A percentile compares a stretch with the other conserved stretches of the same genome.
These are phyloP conservation scores for Malania oleifera DNA, from an alignment of 164 flowering plant genomes.

Conservation along the genomic window DNA sequence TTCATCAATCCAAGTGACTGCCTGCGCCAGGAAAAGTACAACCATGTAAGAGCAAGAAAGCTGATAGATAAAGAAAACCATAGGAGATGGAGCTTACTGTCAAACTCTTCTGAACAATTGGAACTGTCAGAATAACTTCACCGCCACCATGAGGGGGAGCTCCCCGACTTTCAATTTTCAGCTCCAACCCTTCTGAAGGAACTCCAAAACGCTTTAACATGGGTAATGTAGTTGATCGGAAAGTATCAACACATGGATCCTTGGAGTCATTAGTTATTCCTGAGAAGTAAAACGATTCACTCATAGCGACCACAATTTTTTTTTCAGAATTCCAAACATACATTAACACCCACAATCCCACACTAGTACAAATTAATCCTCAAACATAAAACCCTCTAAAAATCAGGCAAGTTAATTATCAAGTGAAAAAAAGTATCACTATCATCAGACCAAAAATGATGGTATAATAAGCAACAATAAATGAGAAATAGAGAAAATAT, in stretches of 20 bases:
- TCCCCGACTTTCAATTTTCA: slow-evolving; percentile 81
- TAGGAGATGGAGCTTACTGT: slow-evolving; percentile 26
- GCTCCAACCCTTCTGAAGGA: slow-evolving; percentile 62
- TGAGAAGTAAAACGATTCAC: slow-evolving; percentile 24
- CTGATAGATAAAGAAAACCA: not conserved
- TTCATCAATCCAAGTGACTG: slow-evolving; percentile 77
- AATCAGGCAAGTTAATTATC: too few relatives aligned
- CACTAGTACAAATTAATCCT: too few relatives aligned
- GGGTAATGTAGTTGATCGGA: slow-evolving; percentile 61
- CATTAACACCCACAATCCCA: too few relatives aligned
- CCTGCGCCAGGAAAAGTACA: slow-evolving; percentile 31
- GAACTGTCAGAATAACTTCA: slow-evolving; percentile 60
- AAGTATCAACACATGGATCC: slow-evolving; percentile 89
- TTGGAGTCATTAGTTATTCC: slow-evolving; percentile 87
- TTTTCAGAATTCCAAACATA: too few relatives aligned
- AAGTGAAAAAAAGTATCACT: too few relatives aligned
- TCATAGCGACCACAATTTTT: too few relatives aligned
- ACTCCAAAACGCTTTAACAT: slow-evolving; percentile 78
- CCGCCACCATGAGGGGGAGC: slow-evolving; percentile 87
- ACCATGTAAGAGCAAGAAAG: not conserved
- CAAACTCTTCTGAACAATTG: slow-evolving; percentile 43
- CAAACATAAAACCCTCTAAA: too few relatives aligned
- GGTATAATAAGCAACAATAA: too few relatives aligned
- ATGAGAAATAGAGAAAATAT: too few relatives aligned
- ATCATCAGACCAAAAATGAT: too few relatives aligned